These are phyloP conservation scores for Nicotiana rustica DNA, from an alignment of 305 asterid species.

Conservation along the genomic window DNA sequence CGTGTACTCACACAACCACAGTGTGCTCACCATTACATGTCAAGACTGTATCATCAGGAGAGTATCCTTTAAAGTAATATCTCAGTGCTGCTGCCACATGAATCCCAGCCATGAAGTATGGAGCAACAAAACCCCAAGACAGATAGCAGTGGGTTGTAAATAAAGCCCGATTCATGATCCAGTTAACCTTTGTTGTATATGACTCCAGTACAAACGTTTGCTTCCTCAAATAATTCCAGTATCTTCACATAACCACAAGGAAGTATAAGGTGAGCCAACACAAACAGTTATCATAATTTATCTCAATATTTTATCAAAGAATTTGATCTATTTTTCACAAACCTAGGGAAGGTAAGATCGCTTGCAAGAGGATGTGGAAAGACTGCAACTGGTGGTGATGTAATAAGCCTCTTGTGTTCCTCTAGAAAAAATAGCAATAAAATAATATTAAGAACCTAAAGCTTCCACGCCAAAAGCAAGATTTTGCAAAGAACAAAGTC, in stretches of 20 bases:
- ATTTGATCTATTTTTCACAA: conserved; percentile 38
- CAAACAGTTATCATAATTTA: conserved; percentile 25
- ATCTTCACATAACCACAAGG: conserved; percentile 56
- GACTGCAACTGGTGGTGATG: conserved; percentile 98
- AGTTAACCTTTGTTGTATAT: conserved; percentile 78
- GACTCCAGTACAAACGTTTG: conserved; percentile 98
- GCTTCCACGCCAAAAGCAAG: not conserved
- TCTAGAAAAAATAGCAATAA: conserved; percentile 53
- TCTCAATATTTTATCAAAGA: not conserved
- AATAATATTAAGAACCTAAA: not conserved
- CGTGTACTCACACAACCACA: conserved; percentile 11
- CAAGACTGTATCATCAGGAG: conserved; percentile 63
- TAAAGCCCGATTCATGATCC: conserved; percentile 95
- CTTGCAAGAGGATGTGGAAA: conserved; percentile 99
- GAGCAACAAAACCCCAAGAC: conserved; percentile 94
- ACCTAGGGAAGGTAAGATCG: conserved; percentile 98
- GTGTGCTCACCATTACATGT: conserved; percentile 68
- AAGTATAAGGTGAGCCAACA: conserved; percentile 10
- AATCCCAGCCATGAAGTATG: conserved; percentile 77
- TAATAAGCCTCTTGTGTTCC: conserved; percentile 91
- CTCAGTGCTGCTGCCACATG: conserved; percentile 82
- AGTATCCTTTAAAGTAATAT: conserved; percentile 59
- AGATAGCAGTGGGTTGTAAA: conserved; percentile 89
- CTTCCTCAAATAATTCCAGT: conserved; percentile 98
- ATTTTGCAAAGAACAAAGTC: too few relatives aligned